Evolutionary conservation across 495 filamentous ascomycete genomes (phyloP).

Genomic region (Trichoderma orchidacearum): DNA sequence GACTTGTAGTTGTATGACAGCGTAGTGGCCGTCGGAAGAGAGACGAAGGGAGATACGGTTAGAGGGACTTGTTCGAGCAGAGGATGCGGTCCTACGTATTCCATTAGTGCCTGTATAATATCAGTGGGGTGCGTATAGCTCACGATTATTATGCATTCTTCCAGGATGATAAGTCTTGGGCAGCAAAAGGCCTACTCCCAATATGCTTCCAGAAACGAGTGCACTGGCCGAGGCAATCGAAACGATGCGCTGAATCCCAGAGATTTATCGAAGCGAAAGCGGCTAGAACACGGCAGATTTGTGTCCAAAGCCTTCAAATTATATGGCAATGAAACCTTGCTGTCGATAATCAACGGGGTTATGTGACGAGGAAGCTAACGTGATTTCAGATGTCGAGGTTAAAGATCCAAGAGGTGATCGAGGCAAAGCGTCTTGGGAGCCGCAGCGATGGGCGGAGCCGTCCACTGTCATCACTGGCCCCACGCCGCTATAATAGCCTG

Average conservation of each 20-base stretch:
- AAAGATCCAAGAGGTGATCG: not conserved
- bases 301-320: no score
- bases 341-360: no score
- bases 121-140: constrained; percentile 3
- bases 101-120: constrained; percentile 3
- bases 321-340: no score
- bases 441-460: not conserved
- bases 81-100: constrained; percentile 55
- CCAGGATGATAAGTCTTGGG: no score
- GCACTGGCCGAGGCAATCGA: no score
- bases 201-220: no score
- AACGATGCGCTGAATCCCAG: no score
- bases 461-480: not conserved
- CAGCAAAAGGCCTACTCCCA: no score
- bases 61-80: constrained; percentile 85
- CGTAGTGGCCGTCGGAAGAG: constrained; percentile 77
- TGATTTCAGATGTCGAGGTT: no score
- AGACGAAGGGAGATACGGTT: constrained; percentile 88
- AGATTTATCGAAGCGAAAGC: no score
- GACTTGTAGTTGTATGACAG: constrained; percentile 91
- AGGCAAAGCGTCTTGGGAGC: not conserved
- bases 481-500: not conserved
- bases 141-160: constrained; percentile 35
- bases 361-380: no score
- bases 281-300: no score